Conservation (phyloP, 1,284 basidiomycete genomes). For the Sporisorium reilianum region DNA sequence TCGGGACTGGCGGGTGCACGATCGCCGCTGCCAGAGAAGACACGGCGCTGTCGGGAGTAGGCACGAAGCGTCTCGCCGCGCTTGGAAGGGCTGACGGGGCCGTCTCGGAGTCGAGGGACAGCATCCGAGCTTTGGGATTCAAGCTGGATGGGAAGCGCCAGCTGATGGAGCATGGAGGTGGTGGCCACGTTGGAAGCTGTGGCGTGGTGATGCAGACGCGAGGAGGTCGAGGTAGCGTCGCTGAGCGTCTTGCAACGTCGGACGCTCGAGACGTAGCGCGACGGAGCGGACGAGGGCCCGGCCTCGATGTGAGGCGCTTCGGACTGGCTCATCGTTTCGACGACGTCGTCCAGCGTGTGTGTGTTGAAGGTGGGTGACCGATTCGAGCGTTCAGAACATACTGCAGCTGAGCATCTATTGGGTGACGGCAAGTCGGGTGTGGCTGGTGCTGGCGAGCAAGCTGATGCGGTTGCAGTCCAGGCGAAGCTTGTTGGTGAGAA, state of each 20-base stretch:
- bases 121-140: background rate
- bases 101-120: slow-evolving; percentile 13
- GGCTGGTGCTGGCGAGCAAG: background rate
- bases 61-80: slow-evolving; percentile 39
- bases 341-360: slow-evolving; percentile 8
- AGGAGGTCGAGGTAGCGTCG: slow-evolving; percentile 6
- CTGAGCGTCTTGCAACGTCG: slow-evolving; percentile 41
- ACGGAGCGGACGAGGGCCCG: slow-evolving; percentile 22
- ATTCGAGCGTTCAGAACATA: slow-evolving; percentile 2
- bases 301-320: slow-evolving; percentile 14
- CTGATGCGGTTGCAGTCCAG: background rate
- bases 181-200: background rate
- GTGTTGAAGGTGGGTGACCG: background rate
- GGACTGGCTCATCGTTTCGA: slow-evolving; percentile 20
- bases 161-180: slow-evolving; percentile 6
- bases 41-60: slow-evolving; percentile 36
- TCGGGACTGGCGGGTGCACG: slow-evolving; percentile 16
- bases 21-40: slow-evolving; percentile 28
- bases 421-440: background rate
- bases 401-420: background rate
- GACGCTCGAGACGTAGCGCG: slow-evolving; percentile 10
- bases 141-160: slow-evolving; percentile 21
- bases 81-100: slow-evolving; percentile 26
- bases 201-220: slow-evolving; percentile 5
- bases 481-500: background rate